Evolutionary conservation across 2,329 filamentous ascomycete species (phyloP), one percentile per base, ranked within the genome.

Genomic region (Colletotrichum melonis): DNA sequence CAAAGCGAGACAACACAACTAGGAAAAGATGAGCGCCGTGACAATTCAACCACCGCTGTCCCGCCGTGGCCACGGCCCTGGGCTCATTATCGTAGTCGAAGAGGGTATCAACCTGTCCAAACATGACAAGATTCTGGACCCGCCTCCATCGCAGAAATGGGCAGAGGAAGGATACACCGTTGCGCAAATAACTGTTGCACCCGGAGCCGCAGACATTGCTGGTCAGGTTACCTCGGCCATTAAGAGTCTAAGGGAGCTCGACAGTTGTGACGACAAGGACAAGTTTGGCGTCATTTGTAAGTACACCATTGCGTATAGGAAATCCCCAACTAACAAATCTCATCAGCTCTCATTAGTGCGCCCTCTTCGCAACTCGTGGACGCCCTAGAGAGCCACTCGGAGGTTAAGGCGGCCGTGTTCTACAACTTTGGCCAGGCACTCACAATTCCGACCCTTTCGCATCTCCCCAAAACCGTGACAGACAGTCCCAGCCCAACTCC

Each of bases 131-230:
- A 79, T 76, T 24, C 69, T 69, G 63, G 77, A 78, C 75, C 81
- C 69, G 73, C 84, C 85, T 67, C 91, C 92, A 0, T 84, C 87
- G 9, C 89, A 90, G 0, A 94, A 94, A 80, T 94, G 92, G 92
- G 92, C 91, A 0, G 92, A 94, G 78, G 92, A 94, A 79, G 91
- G 92, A 0, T 93, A 89, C 75, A 84, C 88, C 0, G 90, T 93
- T 3, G 89, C 84, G 0, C 87, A 92, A 78, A 78, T 93, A 14
- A 3, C 52, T 5, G 57, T 74, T 35, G 38, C 38, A 11, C 19
- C 35, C 22, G 58, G n/a, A 6, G 38, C 30, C 16, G 9, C 6
- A 1, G 35, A 58, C 11, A 12, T 63, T 22, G 5, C 38, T n/a
- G 19, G 42, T n/a, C n/a, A n/a, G 3, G 12, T 74, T 14, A 28